Conservation (phyloP, 768 basidiomycete species). For the Boletellus sp. region DNA sequence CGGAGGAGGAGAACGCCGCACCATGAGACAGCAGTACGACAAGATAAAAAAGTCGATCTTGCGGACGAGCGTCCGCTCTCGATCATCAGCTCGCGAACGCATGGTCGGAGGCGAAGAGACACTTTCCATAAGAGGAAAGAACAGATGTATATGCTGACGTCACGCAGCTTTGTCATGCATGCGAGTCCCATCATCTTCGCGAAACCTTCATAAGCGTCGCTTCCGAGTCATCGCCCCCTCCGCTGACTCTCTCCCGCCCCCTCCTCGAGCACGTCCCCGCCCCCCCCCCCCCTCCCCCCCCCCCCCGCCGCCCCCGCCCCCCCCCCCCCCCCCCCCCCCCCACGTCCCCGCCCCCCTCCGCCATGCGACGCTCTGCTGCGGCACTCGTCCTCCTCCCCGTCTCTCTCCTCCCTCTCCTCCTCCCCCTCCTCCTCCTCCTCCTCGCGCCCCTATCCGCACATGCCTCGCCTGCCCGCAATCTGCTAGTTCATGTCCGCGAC, state of each 20-base stretch:
- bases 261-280: not conserved
- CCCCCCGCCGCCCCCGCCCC: not conserved
- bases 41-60: conserved; percentile 69
- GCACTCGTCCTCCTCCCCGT: not conserved
- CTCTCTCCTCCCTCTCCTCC: not conserved
- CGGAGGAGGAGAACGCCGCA: conserved; percentile 23
- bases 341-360: not conserved
- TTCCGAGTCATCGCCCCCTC: not conserved
- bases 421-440: conserved; percentile 5
- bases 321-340: not conserved
- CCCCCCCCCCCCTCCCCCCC: not conserved
- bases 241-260: not conserved
- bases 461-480: conserved; percentile 11
- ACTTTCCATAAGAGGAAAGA: not conserved
- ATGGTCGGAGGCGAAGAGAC: not conserved
- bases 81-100: too few species aligned
- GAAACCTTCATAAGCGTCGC: conserved; percentile 12
- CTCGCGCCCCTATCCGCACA: conserved; percentile 12
- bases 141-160: conserved; percentile 17
- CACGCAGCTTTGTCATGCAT: conserved; percentile 3
- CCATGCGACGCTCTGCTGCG: conserved; percentile 10
- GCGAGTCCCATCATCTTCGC: too few species aligned
- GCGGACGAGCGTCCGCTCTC: conserved; percentile 51
- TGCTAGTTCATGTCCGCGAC: conserved; percentile 17
- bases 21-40: conserved; percentile 70